Evolutionary conservation across 805 yeast genomes (phyloP), one percentile per base, ranked within the genome.

Genomic region (Kluyveromyces wickerhamii): DNA sequence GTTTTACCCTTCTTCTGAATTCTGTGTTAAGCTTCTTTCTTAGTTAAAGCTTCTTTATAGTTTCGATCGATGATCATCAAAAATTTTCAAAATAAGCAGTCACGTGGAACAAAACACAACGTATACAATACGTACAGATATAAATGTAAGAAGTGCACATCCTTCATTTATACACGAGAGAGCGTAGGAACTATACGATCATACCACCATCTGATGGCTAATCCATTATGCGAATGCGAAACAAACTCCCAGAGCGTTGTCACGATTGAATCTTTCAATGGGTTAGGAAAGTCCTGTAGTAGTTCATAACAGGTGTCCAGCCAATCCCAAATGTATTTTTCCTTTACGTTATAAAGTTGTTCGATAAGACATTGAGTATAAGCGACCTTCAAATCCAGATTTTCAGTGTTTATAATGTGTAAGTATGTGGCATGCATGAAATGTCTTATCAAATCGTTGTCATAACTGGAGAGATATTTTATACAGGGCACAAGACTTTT

Each of bases 161-260:
- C 10, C 21, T 21, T n/a, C n/a, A n/a, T 14, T 28, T 29, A 39
- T 7, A 44, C 30, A 10, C 21, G 25, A 9, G 42, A 28, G 23
- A 32, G 11, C 4, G 14, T 9, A 4, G 45, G 38, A 11, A 35
- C 34, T 7, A 44, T 26, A 3, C 35, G 34, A 12, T 36, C 36
- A 29, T 54, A 54, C 58, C 60, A 56, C 60, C 60, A 56, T 18
- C 41, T 38, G 7, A 54, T 32, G 1, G 53, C 51, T 11, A 21
- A 18, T 9, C 47, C 48, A 7, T 47, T 43, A 15, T 37, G 43
- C 11, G 40, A 31, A 10, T 19, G 18, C 4, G 52, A 42, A 11
- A 52, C 29, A 2, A 45, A 37, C 4, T 42, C 35, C 59, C 60
- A 54, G 1, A 54, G 29, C 2, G 34, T 29, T 2, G 41, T 39